phyloP scores from a whole-genome alignment of 164 flowering plant species.

The Cinnamomum micranthum region DNA sequence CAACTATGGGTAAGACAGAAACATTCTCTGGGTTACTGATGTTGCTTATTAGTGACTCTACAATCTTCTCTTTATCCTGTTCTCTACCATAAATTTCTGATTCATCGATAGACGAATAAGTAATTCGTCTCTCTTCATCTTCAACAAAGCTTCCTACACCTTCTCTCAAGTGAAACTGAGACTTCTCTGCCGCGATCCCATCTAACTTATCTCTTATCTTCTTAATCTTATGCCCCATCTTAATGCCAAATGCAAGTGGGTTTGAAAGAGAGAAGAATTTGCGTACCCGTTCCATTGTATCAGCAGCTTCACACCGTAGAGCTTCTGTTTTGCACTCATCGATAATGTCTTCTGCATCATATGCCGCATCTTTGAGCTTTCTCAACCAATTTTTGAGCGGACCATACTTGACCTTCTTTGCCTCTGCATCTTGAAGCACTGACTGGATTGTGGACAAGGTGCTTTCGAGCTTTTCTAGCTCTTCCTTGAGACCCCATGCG shows the following conservation, averaged over 20 bases:
- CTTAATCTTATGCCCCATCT: neutral
- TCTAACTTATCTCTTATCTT: neutral
- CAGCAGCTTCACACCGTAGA: neutral
- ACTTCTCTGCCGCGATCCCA: neutral
- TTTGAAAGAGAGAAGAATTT: constrained; percentile 1
- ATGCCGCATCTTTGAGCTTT: constrained; percentile 6
- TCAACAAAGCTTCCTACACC: neutral
- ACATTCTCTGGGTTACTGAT: neutral
- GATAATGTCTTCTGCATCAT: constrained; percentile 10
- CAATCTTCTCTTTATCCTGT: constrained; percentile 2
- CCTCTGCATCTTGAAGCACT: constrained; percentile 10
- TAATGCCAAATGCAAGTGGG: neutral
- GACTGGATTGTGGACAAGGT: neutral
- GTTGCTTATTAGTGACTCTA: neutral
- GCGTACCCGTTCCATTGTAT: neutral
- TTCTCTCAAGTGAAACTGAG: neutral
- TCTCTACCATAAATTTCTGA: constrained; percentile 4
- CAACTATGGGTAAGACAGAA: constrained; percentile 1
- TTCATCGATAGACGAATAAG: neutral
- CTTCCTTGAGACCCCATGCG: constrained; percentile 4
- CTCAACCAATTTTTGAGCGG: constrained; percentile 2
- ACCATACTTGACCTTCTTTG: neutral
- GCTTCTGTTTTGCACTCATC: constrained; percentile 6
- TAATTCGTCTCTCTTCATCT: neutral
- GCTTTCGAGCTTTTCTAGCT: neutral